Evolutionary conservation across 106 monocot genomes (phyloP), one percentile per base, ranked within the genome.

Genomic region (Allium cepa): DNA sequence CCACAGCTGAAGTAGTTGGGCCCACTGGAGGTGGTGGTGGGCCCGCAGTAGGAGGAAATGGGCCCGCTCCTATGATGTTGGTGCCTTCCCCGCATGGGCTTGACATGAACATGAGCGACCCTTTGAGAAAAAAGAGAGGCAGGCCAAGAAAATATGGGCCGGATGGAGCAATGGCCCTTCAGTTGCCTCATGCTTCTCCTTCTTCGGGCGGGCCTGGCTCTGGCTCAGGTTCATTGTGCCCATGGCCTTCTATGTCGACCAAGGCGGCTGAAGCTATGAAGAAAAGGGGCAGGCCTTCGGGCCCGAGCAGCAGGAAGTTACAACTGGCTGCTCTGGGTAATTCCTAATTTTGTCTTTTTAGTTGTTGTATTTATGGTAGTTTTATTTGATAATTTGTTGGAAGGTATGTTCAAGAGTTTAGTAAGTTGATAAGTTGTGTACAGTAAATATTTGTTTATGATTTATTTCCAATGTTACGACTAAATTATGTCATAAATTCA

Each of bases 61-160:
- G 75, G 49, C 17, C 59, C 2, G 17, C 72, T 47, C 58, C 72
- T 28, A 22, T 65, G 22, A 36, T 63, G 5, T 36, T 36, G 36
- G 5, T 2, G 3, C 11, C 64, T 0, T 12, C 67, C 7, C 57
- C 73, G 8, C 77, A 79, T 63, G 79, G 79, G 7, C 71, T 87
- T 45, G 78, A 55, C 50, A 75, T 79, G 9, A 81, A 64, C 65
- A 73, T 73, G 62, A 81, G 81, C 28, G 87, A 88, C 49, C 74
- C 79, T n/a, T 13, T 81, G 17, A 96, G 86, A 61, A 73, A 80
- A 66, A 96, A 96, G 78, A 81, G 95, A 12, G 95, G 95, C 27
- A 77, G 95, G 56, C 95, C 95, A 55, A 85, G 95, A 76, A 96
- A 96, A 69, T 96, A 93, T 57, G 91, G 91, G 28, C 75, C 95